Base-by-base conservation (phyloP, 1,284 basidiomycete species). In the Naganishia cerealis region DNA sequence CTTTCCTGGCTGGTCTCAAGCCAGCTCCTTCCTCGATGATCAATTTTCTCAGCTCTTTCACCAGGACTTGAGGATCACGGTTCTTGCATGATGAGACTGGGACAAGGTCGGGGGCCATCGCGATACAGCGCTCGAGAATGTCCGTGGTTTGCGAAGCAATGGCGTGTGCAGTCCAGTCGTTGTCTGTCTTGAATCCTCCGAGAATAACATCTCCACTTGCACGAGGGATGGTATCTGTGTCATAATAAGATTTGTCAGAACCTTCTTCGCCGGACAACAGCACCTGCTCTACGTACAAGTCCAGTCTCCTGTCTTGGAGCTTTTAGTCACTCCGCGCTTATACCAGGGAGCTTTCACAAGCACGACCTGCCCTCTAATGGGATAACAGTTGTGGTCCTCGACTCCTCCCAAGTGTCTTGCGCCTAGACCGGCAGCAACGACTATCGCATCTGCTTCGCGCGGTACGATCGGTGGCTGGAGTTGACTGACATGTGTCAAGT, bases 321-420 rank as follows among this genome's bases (percentile, higher is more conserved):
- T 84, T 18, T 86, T 75, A 0, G 87, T 86, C 69, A 83, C 81
- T 18, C 88, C 89, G 69, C 85, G 84, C 55, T 79, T 83, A 57
- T 91, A 75, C 84, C 84, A 85, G 0, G 85, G 84, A 0, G 91
- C 89, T 65, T 85, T 81, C 15, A 92, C 82, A 33, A 92, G 80
- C 10, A 93, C 86, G 0, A 91, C 94, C 80, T 96, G 94, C 0
- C 94, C 94, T 52, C 91, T 85, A 63, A 93, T 86, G 0, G 93
- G 92, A 75, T 87, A 87, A 26, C 93, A 84, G 18, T 81, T 79
- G 63, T 83, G 82, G 75, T 92, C 90, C 71, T 91, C 86, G 2
- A 94, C 87, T 4, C 91, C 92, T n/a, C 90, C 85, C 13, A 94
- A 82, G 18, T 85, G 85, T 13, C 86, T 83, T 12, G 90, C 86